Evolutionary conservation across 768 basidiomycete species (phyloP).

Genomic region (Boletus subcaerulescens): DNA sequence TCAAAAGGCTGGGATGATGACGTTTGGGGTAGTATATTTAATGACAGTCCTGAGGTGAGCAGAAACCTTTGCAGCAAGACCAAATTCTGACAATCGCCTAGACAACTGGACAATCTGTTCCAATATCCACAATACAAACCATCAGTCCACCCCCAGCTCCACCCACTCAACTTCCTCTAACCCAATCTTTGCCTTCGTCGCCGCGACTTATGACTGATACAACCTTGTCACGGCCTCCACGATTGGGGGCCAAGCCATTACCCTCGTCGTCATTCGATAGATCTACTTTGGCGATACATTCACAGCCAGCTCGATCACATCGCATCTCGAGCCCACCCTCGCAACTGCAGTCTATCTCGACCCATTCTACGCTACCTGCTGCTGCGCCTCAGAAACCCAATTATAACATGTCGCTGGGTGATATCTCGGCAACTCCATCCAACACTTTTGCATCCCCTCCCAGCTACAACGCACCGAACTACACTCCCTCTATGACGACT

Average conservation of each 20-base stretch:
- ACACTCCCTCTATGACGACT: conserved; percentile 16
- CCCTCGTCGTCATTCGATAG: conserved; percentile 36
- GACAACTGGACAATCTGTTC: conserved; percentile 15
- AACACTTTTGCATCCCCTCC: conserved; percentile 9
- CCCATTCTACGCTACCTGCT: conserved; percentile 6
- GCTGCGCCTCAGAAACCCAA: conserved; percentile 45
- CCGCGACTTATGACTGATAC: conserved; percentile 35
- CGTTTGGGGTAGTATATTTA: conserved; percentile 80
- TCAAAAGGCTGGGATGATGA: conserved; percentile 72
- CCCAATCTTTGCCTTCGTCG: conserved; percentile 40
- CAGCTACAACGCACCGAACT: conserved; percentile 13
- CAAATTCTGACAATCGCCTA: conserved; percentile 8
- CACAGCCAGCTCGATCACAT: conserved; percentile 22
- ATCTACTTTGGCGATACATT: conserved; percentile 24
- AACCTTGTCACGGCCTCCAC: conserved; percentile 33
- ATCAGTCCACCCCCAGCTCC: conserved; percentile 13
- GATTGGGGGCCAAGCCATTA: conserved; percentile 38
- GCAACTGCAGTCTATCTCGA: conserved; percentile 17
- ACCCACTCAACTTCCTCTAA: conserved; percentile 12
- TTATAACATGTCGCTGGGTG: conserved; percentile 50
- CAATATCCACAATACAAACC: conserved; percentile 15
- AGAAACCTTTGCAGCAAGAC: not conserved
- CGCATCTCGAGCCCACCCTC: conserved; percentile 19
- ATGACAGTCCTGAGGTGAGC: conserved; percentile 34
- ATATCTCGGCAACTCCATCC: conserved; percentile 23